Conservation (phyloP, 768 basidiomycete species). For the Tylopilus vinaceipallidus region DNA sequence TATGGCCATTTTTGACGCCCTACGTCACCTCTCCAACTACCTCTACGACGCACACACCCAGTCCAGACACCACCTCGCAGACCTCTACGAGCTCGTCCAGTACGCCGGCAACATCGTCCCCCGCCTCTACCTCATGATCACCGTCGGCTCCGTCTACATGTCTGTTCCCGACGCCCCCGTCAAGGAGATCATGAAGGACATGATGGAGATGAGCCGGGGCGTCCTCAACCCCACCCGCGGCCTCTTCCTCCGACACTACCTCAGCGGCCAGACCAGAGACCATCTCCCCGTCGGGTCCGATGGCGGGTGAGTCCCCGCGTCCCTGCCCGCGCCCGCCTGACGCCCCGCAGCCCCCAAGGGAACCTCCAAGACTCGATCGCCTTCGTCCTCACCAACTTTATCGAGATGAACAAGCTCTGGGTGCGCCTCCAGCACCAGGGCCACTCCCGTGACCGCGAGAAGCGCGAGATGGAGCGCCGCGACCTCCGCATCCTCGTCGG, state of each 20-base stretch:
- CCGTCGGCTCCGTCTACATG: conserved; percentile 99
- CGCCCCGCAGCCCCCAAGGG: conserved; percentile 63
- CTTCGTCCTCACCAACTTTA: conserved; percentile 97
- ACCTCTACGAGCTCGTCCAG: conserved; percentile 99
- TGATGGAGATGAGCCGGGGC: conserved; percentile 99
- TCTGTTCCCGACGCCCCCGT: conserved; percentile 95
- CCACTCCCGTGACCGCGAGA: conserved; percentile 94
- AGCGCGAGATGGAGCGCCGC: conserved; percentile 92
- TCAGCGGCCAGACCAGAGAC: conserved; percentile 95
- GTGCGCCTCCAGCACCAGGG: conserved; percentile 98
- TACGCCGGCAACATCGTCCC: conserved; percentile 97
- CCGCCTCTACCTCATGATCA: conserved; percentile 96
- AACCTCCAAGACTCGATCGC: conserved; percentile 93
- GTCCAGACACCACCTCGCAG: conserved; percentile 92
- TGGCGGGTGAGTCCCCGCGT: conserved; percentile 56
- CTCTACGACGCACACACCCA: conserved; percentile 94
- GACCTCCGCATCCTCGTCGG: conserved; percentile 96
- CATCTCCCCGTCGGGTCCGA: conserved; percentile 88
- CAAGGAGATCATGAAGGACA: conserved; percentile 99
- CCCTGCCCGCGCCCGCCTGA: background rate
- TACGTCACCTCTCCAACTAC: conserved; percentile 93
- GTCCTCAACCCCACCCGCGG: conserved; percentile 97
- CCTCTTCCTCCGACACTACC: conserved; percentile 92
- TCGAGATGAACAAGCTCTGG: conserved; percentile 99
- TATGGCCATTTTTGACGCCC: conserved; percentile 97